Evolutionary conservation across 192 early-diverging fungal species (phyloP).

Genomic region (Backusella westeae): DNA sequence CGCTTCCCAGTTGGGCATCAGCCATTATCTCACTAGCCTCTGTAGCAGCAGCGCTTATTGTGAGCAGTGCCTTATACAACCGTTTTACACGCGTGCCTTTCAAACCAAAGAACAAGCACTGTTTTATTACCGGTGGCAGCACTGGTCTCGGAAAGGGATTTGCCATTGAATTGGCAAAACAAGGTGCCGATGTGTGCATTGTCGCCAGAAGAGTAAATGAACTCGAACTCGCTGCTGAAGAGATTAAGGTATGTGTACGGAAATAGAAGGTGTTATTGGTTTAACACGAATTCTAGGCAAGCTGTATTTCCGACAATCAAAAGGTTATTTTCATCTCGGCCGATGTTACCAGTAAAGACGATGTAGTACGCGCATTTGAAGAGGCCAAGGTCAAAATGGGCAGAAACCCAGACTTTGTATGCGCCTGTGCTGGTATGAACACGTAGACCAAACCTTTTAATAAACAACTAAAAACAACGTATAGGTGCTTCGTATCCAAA

Average conservation of each 20-base stretch:
- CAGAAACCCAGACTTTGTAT: slow-evolving; percentile 53
- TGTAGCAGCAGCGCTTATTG: slow-evolving; percentile 7
- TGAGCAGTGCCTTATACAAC: slow-evolving; percentile 15
- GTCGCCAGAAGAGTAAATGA: slow-evolving; percentile 50
- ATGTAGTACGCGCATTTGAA: slow-evolving; percentile 53
- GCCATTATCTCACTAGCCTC: slow-evolving; percentile 25
- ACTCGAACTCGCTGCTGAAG: slow-evolving; percentile 52
- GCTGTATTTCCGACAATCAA: slow-evolving; percentile 16
- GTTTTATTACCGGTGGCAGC: slow-evolving; percentile 75
- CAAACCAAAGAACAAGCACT: slow-evolving; percentile 57
- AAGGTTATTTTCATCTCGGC: slow-evolving; percentile 58
- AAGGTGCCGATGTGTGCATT: slow-evolving; percentile 71
- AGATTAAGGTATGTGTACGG: slow-evolving; percentile 45
- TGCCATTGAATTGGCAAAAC: slow-evolving; percentile 60
- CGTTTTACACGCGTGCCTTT: slow-evolving; percentile 26
- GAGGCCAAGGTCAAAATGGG: slow-evolving; percentile 51
- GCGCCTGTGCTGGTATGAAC: slow-evolving; percentile 53
- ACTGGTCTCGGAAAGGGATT: slow-evolving; percentile 67
- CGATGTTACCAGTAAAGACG: slow-evolving; percentile 56
- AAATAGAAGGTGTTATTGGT: background rate
- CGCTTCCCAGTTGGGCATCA: slow-evolving; percentile 28
- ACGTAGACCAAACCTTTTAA: too few relatives aligned
- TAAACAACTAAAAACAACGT: background rate
- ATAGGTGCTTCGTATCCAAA: slow-evolving; percentile 51
- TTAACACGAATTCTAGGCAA: background rate